phyloP scores from a whole-genome alignment of 257 asterid species.

The Capsicum chinense region DNA sequence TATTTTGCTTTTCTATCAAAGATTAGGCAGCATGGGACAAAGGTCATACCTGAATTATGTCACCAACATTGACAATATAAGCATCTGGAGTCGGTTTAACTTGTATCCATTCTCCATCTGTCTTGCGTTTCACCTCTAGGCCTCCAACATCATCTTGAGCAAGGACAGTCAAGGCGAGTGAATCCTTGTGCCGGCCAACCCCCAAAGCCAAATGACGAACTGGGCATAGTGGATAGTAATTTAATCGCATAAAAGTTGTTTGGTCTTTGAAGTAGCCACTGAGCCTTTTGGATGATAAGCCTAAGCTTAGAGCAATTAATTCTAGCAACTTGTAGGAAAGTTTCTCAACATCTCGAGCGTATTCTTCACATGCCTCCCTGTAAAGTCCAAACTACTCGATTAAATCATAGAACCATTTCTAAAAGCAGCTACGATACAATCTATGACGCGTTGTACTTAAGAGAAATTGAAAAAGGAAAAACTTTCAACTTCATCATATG shows the following conservation, averaged over 20 bases:
- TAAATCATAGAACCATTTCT: neutral
- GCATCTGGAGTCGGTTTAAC: constrained; percentile 73
- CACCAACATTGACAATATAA: constrained; percentile 68
- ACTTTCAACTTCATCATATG: neutral
- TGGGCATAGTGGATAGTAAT: constrained; percentile 71
- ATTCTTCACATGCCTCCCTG: constrained; percentile 65
- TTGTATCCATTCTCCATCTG: constrained; percentile 74
- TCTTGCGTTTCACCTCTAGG: constrained; percentile 68
- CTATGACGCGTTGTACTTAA: neutral
- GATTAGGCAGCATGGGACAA: neutral
- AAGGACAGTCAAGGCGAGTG: constrained; percentile 62
- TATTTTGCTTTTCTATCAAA: neutral
- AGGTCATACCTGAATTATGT: constrained; percentile 60
- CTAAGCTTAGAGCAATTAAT: constrained; percentile 63
- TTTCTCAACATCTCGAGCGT: constrained; percentile 51
- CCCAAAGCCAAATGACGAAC: constrained; percentile 70
- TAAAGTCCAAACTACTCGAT: neutral
- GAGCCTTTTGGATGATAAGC: constrained; percentile 47
- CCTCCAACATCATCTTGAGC: constrained; percentile 80
- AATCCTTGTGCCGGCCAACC: constrained; percentile 71
- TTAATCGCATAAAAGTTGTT: constrained; percentile 69
- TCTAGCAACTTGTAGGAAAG: constrained; percentile 54
- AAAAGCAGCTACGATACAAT: neutral
- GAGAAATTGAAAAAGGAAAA: neutral
- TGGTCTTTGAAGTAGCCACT: constrained; percentile 52